A percentile compares a stretch with the other conserved stretches of the same genome.
These are phyloP conservation scores for Penicillium argentinense DNA, from an alignment of 495 filamentous ascomycete genomes.

Conservation along the genomic window DNA sequence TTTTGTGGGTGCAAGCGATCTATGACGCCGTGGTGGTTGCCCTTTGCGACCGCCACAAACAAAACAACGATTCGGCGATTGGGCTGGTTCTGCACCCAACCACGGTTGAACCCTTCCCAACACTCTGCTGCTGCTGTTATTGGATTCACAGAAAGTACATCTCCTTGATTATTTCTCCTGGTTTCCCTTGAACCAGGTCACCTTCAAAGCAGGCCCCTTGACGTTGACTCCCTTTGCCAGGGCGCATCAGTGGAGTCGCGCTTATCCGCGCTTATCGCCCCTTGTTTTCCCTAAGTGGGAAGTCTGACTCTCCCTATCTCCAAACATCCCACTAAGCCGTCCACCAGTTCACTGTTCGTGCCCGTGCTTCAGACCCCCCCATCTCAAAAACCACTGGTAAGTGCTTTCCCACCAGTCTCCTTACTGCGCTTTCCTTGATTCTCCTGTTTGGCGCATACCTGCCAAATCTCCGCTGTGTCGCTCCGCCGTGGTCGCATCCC, in stretches of 20 bases:
- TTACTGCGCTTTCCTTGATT: no score
- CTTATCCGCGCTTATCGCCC: slow-evolving; percentile 38
- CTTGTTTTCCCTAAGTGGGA: slow-evolving; percentile 33
- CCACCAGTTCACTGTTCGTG: slow-evolving; percentile 15
- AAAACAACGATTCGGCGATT: slow-evolving; percentile 23
- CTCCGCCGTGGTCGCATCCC: neutral
- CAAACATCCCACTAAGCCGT: slow-evolving; percentile 28
- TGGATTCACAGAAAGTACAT: no score
- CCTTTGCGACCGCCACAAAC: slow-evolving; percentile 22
- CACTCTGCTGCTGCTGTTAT: no score
- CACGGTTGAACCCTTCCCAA: slow-evolving; percentile 7
- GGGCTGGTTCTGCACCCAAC: slow-evolving; percentile 20
- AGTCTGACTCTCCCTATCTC: slow-evolving; percentile 25
- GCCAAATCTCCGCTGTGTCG: neutral
- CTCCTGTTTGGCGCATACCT: no score
- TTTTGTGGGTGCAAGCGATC: no score
- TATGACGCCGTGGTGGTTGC: no score
- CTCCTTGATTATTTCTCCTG: neutral
- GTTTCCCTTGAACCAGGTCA: no score
- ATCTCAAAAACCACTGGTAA: slow-evolving; percentile 5
- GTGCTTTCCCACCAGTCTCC: slow-evolving; percentile 4
- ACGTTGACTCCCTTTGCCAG: no score
- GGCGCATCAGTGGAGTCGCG: slow-evolving; percentile 24
- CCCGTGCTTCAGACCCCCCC: no score
- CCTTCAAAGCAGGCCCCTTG: no score